phyloP scores from a whole-genome alignment of 805 yeast species.

The Candida easanensis region DNA sequence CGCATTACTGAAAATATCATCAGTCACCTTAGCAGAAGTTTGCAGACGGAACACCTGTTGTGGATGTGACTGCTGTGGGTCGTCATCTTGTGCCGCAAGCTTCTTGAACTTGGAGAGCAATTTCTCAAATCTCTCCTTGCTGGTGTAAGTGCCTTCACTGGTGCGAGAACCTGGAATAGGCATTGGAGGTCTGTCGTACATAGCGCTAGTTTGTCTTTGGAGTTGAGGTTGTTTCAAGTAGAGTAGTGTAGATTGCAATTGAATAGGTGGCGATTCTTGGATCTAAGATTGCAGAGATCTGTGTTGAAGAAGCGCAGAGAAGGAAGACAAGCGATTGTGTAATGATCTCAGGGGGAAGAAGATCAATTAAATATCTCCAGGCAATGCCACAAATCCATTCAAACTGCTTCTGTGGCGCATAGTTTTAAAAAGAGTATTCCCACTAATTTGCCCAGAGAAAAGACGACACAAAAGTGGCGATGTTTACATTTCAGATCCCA shows the following conservation, averaged over 20 bases:
- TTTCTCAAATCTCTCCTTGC: constrained; percentile 8
- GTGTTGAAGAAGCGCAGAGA: neutral
- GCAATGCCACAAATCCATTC: neutral
- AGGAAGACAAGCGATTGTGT: too few relatives aligned
- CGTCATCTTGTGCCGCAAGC: constrained; percentile 14
- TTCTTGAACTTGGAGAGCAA: constrained; percentile 17
- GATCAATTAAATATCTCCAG: neutral
- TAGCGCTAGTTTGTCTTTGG: neutral
- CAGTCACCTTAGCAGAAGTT: constrained; percentile 5
- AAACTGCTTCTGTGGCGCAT: too few relatives aligned
- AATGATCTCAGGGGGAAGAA: neutral
- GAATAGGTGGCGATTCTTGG: neutral
- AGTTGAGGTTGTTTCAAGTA: neutral
- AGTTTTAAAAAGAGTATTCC: too few relatives aligned
- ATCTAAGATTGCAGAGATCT: constrained; percentile 13
- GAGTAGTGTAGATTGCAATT: neutral
- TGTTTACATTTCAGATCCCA: too few relatives aligned
- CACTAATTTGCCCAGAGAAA: too few relatives aligned
- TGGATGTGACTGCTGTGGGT: neutral
- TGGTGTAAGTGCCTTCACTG: neutral
- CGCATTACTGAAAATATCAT: constrained; percentile 39
- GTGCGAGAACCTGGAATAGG: constrained; percentile 30
- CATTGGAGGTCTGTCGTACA: constrained; percentile 32
- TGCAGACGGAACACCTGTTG: constrained; percentile 5
- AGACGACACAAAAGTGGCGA: neutral